Base-by-base conservation (phyloP, 495 filamentous ascomycete species). In the Hypoxylon subgilvum region DNA sequence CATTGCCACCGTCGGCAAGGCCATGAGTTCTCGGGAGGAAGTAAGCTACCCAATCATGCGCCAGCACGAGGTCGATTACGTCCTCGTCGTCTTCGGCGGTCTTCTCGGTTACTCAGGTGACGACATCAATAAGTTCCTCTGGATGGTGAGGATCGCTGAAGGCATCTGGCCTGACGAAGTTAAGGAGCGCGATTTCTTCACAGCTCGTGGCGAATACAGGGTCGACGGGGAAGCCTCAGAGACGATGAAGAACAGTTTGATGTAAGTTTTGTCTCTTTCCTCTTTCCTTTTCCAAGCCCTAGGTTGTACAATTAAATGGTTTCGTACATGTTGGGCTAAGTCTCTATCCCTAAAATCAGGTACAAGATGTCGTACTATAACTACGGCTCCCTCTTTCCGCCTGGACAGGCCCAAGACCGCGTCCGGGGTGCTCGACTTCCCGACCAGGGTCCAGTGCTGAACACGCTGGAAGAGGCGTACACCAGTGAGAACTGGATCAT, bases 301-400 rank as follows among this genome's bases (percentile, higher is more conserved):
- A n/a, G n/a, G n/a, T n/a, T n/a, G n/a, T n/a, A n/a, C n/a, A n/a
- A n/a, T n/a, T n/a, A n/a, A n/a, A n/a, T n/a, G n/a, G n/a, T n/a
- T n/a, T n/a, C n/a, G n/a, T n/a, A n/a, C n/a, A n/a, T n/a, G n/a
- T n/a, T n/a, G n/a, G n/a, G n/a, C n/a, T 36, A 16, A 43, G 25
- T 6, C 21, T 7, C 48, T 57, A 54, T 25, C 9, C 13, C 9
- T 10, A 14, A 57, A 52, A 41, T 6, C 3, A 96, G 91, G 91
- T 99, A 99, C 83, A 99, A 99, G 84, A 97, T 99, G 95, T 96
- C 91, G 28, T 99, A 97, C 82, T 89, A 97, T 85, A 97, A 97
- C 82, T 99, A 87, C 81, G 84, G 92, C 76, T 75, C 83, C 16
- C 86, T 99, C 54, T 99, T 97, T 83, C 92, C 91, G 10, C 79